Conservation (phyloP, 2,329 filamentous ascomycete genomes). For the Cladorrhinum sp. region DNA sequence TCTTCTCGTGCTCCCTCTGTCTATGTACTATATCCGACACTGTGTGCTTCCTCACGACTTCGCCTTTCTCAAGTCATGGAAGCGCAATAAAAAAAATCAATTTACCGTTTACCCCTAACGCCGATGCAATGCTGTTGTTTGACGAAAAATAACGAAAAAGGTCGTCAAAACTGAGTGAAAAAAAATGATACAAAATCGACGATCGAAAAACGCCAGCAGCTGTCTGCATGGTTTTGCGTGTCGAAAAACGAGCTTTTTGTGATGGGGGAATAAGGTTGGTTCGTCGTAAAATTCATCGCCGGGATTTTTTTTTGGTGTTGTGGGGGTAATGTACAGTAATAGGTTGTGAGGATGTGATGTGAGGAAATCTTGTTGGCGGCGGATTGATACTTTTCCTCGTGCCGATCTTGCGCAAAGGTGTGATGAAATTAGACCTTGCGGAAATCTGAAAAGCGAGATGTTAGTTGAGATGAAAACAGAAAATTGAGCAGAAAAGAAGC, state of each 20-base stretch:
- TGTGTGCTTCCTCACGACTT: background rate
- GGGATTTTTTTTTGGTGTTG: background rate
- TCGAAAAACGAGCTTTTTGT: constrained; percentile 16
- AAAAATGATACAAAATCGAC: constrained; percentile 37
- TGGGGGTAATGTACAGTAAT: constrained; percentile 20
- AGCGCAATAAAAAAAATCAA: background rate
- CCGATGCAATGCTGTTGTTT: constrained; percentile 54
- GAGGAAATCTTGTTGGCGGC: background rate
- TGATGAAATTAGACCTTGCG: constrained; percentile 27
- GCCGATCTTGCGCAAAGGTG: background rate
- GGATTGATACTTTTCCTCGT: constrained; percentile 2
- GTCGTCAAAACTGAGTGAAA: constrained; percentile 16
- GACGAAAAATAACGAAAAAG: constrained; percentile 24
- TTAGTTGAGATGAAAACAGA: constrained; percentile 13
- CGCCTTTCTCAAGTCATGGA: background rate
- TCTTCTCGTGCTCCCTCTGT: background rate
- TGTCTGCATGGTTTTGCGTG: constrained; percentile 8
- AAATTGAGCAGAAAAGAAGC: constrained; percentile 26
- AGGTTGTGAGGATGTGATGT: background rate
- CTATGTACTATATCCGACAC: background rate
- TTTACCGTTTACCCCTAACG: constrained; percentile 40
- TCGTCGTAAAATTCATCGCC: constrained; percentile 25
- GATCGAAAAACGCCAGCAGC: constrained; percentile 24
- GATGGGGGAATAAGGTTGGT: constrained; percentile 17
- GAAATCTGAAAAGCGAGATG: constrained; percentile 23